Evolutionary conservation across 1,284 basidiomycete species (phyloP).

Genomic region (Leccinum ponderosum): DNA sequence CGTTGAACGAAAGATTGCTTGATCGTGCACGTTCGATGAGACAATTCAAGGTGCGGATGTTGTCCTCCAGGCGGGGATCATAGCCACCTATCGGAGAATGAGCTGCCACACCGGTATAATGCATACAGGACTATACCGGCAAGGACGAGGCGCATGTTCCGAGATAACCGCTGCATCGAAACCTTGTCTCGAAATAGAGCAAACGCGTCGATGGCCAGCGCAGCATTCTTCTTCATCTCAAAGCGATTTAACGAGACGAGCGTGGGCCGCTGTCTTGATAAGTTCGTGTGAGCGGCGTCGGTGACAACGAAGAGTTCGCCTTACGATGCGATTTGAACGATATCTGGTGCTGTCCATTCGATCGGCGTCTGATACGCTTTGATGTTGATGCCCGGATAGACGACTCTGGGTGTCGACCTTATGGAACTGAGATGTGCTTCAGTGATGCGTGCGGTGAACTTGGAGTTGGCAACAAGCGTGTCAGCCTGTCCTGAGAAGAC

Average conservation of each 20-base stretch:
- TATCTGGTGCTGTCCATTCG: slow-evolving; percentile 48
- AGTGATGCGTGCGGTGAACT: slow-evolving; percentile 86
- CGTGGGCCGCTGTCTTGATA: slow-evolving; percentile 65
- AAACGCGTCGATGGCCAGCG: slow-evolving; percentile 82
- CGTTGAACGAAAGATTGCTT: slow-evolving; percentile 52
- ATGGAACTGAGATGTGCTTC: slow-evolving; percentile 76
- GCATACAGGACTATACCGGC: slow-evolving; percentile 55
- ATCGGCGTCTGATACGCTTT: slow-evolving; percentile 58
- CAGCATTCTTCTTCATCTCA: slow-evolving; percentile 93
- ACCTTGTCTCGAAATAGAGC: slow-evolving; percentile 43
- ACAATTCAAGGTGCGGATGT: slow-evolving; percentile 58
- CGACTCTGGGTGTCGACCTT: slow-evolving; percentile 61
- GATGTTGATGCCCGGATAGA: slow-evolving; percentile 92
- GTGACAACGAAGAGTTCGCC: slow-evolving; percentile 29
- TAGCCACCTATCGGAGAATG: slow-evolving; percentile 58
- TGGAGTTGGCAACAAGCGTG: slow-evolving; percentile 89
- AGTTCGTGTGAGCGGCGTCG: slow-evolving; percentile 6
- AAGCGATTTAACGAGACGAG: slow-evolving; percentile 94
- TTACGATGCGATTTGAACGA: slow-evolving; percentile 67
- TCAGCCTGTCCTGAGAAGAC: slow-evolving; percentile 73
- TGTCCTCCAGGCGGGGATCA: slow-evolving; percentile 71
- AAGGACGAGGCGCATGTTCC: slow-evolving; percentile 63
- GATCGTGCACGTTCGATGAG: slow-evolving; percentile 60
- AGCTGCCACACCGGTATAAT: background rate
- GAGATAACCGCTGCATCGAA: slow-evolving; percentile 16